Evolutionary conservation across 2,329 filamentous ascomycete genomes (phyloP).

Genomic region (Sporothrix phasma): DNA sequence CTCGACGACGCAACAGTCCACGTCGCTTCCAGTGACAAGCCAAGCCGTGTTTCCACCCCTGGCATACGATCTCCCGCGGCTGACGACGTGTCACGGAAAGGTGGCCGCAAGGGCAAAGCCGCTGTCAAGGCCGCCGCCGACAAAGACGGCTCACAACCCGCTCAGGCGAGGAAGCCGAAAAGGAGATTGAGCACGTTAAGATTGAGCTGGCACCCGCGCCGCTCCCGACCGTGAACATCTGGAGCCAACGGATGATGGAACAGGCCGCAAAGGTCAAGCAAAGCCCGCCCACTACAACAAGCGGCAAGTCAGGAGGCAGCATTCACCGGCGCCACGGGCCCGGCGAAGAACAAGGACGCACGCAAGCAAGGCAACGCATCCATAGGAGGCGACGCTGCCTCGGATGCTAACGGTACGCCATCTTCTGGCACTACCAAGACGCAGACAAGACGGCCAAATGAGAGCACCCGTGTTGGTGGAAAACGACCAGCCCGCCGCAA

Average conservation of each 20-base stretch:
- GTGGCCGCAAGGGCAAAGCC: slow-evolving; percentile 56
- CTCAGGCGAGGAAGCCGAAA: slow-evolving; percentile 43
- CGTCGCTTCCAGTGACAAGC: slow-evolving; percentile 43
- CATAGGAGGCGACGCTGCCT: not conserved
- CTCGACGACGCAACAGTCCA: slow-evolving; percentile 32
- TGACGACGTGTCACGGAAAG: slow-evolving; percentile 53
- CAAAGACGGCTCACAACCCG: slow-evolving; percentile 42
- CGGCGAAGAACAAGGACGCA: slow-evolving; percentile 16
- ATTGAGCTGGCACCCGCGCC: slow-evolving; percentile 69
- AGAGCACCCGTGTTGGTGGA: slow-evolving; percentile 29
- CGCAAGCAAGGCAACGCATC: slow-evolving; percentile 16
- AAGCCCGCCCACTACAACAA: not conserved
- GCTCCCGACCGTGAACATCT: slow-evolving; percentile 75
- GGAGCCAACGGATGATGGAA: slow-evolving; percentile 68
- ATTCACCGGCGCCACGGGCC: not conserved
- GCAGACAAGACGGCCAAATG: slow-evolving; percentile 33
- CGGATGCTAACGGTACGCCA: slow-evolving; percentile 29
- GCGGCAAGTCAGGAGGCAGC: not conserved
- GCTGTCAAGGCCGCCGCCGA: slow-evolving; percentile 33
- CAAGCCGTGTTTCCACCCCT: not conserved
- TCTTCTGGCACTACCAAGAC: slow-evolving; percentile 24
- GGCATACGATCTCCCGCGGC: not conserved
- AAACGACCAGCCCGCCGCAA: slow-evolving; percentile 33
- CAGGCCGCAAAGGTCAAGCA: slow-evolving; percentile 43
- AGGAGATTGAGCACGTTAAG: slow-evolving; percentile 49